A percentile compares a stretch with the other conserved stretches of the same genome.
phyloP scores from a whole-genome alignment of 805 yeast species.

The Metschnikowia lachancei region DNA sequence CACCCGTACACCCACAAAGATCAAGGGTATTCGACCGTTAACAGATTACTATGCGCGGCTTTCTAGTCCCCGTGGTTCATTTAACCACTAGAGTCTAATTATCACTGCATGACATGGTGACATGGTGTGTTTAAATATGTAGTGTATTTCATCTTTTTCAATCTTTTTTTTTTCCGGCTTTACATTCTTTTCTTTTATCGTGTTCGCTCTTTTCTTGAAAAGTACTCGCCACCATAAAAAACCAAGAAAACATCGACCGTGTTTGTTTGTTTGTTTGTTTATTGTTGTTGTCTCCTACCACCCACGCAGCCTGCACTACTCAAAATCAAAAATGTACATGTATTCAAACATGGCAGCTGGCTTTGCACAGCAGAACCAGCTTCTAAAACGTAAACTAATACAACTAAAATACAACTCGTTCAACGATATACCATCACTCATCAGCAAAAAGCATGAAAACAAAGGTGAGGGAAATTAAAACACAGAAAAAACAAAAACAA shows the following conservation, averaged over 20 bases:
- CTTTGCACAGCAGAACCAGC: conserved; percentile 15
- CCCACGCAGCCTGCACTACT: conserved; percentile 3
- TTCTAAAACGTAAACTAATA: conserved; percentile 10
- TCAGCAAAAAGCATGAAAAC: neutral
- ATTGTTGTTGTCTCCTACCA: neutral
- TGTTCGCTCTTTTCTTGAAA: too few relatives aligned
- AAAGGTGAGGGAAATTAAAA: neutral
- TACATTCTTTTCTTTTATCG: too few relatives aligned
- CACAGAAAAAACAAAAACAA: too few relatives aligned
- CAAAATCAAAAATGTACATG: conserved; percentile 4
- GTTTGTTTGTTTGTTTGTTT: neutral
- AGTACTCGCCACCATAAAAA: too few relatives aligned
- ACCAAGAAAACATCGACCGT: too few relatives aligned
- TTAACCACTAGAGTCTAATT: neutral
- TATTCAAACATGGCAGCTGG: conserved; percentile 7
- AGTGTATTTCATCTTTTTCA: neutral
- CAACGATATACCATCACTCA: conserved; percentile 2
- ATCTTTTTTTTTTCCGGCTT: too few relatives aligned
- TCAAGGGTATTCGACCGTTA: too few relatives aligned
- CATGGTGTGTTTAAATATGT: neutral
- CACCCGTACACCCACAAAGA: neutral
- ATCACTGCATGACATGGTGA: neutral
- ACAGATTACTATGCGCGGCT: neutral
- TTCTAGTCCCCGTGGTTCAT: neutral
- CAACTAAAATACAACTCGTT: conserved; percentile 13